Evolutionary conservation across 2,329 filamentous ascomycete genomes (phyloP).

Genomic region (Aphanoascus verrucosus): DNA sequence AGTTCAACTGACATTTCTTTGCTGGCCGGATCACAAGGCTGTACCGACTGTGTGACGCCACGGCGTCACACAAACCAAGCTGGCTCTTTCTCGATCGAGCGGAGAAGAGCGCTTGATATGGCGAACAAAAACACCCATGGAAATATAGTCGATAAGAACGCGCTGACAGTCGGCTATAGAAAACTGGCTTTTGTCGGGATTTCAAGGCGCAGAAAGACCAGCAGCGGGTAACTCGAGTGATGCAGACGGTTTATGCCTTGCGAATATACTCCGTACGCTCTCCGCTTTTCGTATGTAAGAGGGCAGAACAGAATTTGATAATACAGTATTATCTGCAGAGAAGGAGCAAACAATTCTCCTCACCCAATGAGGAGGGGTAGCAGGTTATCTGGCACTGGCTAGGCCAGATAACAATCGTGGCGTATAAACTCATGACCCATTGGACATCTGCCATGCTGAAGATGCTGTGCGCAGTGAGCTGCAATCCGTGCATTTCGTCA

Average conservation of each 20-base stretch:
- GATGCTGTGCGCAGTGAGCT: background rate
- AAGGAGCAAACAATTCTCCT: conserved; percentile 4
- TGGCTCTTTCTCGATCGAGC: conserved; percentile 5
- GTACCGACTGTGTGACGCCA: background rate
- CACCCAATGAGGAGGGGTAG: background rate
- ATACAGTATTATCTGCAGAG: background rate
- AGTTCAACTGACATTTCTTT: background rate
- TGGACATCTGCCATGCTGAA: conserved; percentile 5
- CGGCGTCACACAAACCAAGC: background rate
- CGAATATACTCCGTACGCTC: background rate
- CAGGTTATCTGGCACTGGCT: background rate
- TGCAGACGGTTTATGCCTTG: conserved; percentile 1
- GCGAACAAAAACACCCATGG: background rate
- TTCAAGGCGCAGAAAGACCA: background rate
- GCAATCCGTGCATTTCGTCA: background rate
- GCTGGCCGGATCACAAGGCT: background rate
- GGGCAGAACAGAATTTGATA: background rate
- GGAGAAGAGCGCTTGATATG: background rate
- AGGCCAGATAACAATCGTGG: conserved; percentile 2
- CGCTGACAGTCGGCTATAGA: background rate
- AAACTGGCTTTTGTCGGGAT: background rate
- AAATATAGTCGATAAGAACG: background rate
- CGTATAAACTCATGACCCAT: background rate
- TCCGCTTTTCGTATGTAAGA: background rate
- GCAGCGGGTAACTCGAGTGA: background rate